Evolutionary conservation across 108 stramenopile species (phyloP), one percentile per base, ranked within the genome.

Genomic region (Pseudonitzschia pungens): DNA sequence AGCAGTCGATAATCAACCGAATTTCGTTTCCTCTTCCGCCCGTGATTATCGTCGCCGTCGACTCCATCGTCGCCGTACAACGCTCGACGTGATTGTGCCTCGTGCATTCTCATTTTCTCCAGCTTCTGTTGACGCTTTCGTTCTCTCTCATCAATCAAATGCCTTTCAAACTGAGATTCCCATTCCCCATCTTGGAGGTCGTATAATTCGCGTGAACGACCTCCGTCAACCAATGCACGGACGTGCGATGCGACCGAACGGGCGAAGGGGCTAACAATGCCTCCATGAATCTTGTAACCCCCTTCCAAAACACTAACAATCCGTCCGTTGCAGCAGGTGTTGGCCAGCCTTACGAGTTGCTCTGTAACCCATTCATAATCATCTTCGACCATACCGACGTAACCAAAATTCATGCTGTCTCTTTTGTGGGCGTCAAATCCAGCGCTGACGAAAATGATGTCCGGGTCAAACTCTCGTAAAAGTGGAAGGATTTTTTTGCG

Each of bases 371-470:
- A 99, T 75, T 96, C 95, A 72, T 97, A 99, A 72, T 99, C 98
- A 54, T 99, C 98, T 74, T 97, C 97, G 1, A 94, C 90, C 94
- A 99, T 96, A 40, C 94, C 97, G 15, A 96, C 92, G 72, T 95
- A 97, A 43, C 93, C 92, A 80, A 95, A 93, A 75, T 95, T 96
- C 92, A 96, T 92, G 29, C 82, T 83, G 72, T 97, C 97, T 57
- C 82, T 85, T 50, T 89, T 89, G 73, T 97, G 98, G 0, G 96
- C 98, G 78, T 99, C 99, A 71, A 99, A 99, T n/a, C 99, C 99
- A 42, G 99, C 99, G 66, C 94, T 96, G 50, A 99, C 93, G 59
- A 99, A 91, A 52, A 98, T 94, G 10, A 99, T 77, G 81, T 99
- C 98, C 33, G 99, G 98, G 68, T 96, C 84, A 76, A 99, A 99